Evolutionary conservation across 257 asterid genomes (phyloP).

Genomic region (Solanum chaucha): DNA sequence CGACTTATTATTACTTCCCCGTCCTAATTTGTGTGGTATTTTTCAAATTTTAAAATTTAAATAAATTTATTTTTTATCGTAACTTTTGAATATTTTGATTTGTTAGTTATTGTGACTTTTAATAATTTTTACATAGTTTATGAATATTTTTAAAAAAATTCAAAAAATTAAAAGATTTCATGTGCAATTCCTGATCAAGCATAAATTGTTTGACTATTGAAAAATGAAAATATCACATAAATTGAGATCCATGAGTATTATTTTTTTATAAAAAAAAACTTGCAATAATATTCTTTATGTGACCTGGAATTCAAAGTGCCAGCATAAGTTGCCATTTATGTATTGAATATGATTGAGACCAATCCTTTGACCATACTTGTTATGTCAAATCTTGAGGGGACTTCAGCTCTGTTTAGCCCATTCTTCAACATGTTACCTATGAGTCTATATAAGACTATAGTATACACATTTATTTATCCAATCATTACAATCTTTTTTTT

Average conservation of each 20-base stretch:
- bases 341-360: slow-evolving; percentile 3
- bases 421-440: neutral
- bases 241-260: too few relatives aligned
- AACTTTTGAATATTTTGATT: too few relatives aligned
- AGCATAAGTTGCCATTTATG: neutral
- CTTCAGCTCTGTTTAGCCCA: neutral
- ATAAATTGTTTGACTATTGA: too few relatives aligned
- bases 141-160: rapidly evolving
- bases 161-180: too few relatives aligned
- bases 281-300: neutral
- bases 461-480: neutral
- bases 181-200: too few relatives aligned
- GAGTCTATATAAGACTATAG: neutral
- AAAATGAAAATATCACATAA: neutral
- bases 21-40: too few relatives aligned
- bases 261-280: too few relatives aligned
- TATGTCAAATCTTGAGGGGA: slow-evolving; percentile 17
- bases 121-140: too few relatives aligned
- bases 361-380: slow-evolving; percentile 5
- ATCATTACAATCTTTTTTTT: neutral
- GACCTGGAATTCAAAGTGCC: neutral
- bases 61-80: too few relatives aligned
- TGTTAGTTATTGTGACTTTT: too few relatives aligned
- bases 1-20: too few relatives aligned
- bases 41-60: too few relatives aligned